A percentile compares a stretch with the other conserved stretches of the same genome.
Evolutionary conservation across 345 rosid species (phyloP).

Genomic region (Ailanthus altissimus): DNA sequence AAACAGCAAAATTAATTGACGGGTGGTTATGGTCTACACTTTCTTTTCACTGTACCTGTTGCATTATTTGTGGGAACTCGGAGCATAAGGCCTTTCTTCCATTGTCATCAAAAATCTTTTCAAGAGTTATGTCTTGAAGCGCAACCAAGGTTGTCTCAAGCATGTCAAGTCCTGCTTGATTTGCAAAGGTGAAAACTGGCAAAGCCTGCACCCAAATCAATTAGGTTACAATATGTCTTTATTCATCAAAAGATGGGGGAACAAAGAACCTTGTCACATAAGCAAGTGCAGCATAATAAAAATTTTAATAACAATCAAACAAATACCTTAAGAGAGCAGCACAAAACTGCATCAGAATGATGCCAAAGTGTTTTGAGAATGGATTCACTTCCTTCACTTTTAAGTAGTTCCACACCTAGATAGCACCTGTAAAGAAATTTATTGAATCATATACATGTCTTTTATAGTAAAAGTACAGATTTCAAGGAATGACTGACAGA

Average conservation of each 20-base stretch:
- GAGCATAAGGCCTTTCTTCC: slow-evolving; percentile 73
- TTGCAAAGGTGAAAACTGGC: slow-evolving; percentile 77
- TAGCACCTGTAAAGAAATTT: slow-evolving; percentile 51
- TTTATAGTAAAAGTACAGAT: background rate
- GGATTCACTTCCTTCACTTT: slow-evolving; percentile 66
- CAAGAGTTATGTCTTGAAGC: slow-evolving; percentile 79
- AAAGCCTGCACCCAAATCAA: slow-evolving; percentile 47
- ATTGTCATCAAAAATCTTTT: slow-evolving; percentile 66
- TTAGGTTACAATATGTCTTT: background rate
- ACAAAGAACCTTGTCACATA: background rate
- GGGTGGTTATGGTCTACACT: background rate
- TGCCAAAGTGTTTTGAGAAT: slow-evolving; percentile 85
- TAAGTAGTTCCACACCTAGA: slow-evolving; percentile 79
- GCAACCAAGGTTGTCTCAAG: slow-evolving; percentile 87
- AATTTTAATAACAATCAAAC: background rate
- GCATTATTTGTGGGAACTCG: slow-evolving; percentile 83
- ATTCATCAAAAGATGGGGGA: background rate
- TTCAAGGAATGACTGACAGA: background rate
- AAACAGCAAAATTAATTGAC: background rate
- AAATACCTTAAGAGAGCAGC: slow-evolving; percentile 83
- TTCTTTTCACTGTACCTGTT: slow-evolving; percentile 53
- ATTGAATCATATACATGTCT: background rate
- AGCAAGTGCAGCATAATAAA: background rate
- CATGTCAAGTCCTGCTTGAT: slow-evolving; percentile 99
- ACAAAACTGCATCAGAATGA: slow-evolving; percentile 83